A percentile compares a stretch with the other conserved stretches of the same genome.
phyloP scores from a whole-genome alignment of 495 filamentous ascomycete genomes.

The Saxophila tyrrhenica region DNA sequence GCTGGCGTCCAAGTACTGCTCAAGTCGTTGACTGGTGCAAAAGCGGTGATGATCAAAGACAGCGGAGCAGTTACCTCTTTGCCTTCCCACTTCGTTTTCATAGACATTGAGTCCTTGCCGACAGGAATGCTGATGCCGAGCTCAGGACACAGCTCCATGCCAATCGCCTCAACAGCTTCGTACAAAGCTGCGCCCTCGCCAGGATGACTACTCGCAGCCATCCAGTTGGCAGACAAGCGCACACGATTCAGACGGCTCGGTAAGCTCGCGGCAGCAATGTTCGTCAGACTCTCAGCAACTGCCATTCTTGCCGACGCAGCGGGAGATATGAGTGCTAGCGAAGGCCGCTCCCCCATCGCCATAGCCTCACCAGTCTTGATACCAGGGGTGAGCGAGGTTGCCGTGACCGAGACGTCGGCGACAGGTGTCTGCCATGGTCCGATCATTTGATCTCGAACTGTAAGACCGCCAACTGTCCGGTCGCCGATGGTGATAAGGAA shows the following conservation, averaged over 20 bases:
- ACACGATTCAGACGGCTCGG: slow-evolving; percentile 64
- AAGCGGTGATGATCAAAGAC: slow-evolving; percentile 81
- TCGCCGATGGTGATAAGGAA: slow-evolving; percentile 97
- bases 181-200: slow-evolving; percentile 92
- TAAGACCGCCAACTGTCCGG: slow-evolving; percentile 79
- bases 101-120: slow-evolving; percentile 95
- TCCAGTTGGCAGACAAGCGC: slow-evolving; percentile 94
- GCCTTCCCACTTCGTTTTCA: slow-evolving; percentile 96
- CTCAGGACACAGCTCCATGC: slow-evolving; percentile 72
- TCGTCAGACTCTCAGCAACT: slow-evolving; percentile 86
- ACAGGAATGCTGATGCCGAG: slow-evolving; percentile 88
- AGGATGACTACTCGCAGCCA: slow-evolving; percentile 86
- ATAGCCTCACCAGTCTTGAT: slow-evolving; percentile 83
- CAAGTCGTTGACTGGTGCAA: slow-evolving; percentile 68
- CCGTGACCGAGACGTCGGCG: slow-evolving; percentile 83
- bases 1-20: slow-evolving; percentile 87
- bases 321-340: slow-evolving; percentile 77
- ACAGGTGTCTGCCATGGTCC: slow-evolving; percentile 95
- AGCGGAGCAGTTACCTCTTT: slow-evolving; percentile 89
- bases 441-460: slow-evolving; percentile 87
- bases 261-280: slow-evolving; percentile 77
- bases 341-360: slow-evolving; percentile 93
- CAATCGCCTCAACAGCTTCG: slow-evolving; percentile 87
- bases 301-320: slow-evolving; percentile 95
- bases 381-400: slow-evolving; percentile 60